Evolutionary conservation across 78 protist species (phyloP), one percentile per base, ranked within the genome.

Genomic region (Creolimax fragrantissima): DNA sequence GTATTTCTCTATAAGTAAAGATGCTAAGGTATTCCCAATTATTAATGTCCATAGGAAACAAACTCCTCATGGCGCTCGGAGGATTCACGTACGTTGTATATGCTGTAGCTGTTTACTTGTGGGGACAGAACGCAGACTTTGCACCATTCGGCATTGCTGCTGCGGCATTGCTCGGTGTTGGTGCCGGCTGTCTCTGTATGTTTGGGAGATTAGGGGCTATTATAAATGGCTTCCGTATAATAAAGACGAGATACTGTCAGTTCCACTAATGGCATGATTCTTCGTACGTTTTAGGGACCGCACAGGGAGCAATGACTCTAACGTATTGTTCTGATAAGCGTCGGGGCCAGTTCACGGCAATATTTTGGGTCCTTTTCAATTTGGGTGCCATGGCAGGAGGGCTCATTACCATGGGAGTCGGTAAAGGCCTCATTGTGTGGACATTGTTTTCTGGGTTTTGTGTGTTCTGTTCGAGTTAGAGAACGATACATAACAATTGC

Each of bases 171-270:
- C 67, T 88, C 35, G 90, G 90, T 88, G 67, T 88, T 24, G 90
- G 90, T 45, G 90, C 90, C n/a, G 90, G 90, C 43, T 24, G 11
- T n/a, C 44, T 88, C 90, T 88, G 90, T 58, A 58, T 32, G 74
- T 58, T 17, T 24, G 24, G 74, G n/a, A n/a, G n/a, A n/a, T n/a
- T n/a, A n/a, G n/a, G n/a, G n/a, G n/a, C n/a, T n/a, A n/a, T n/a
- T n/a, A n/a, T n/a, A n/a, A n/a, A n/a, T n/a, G n/a, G n/a, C n/a
- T n/a, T n/a, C n/a, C n/a, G n/a, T n/a, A n/a, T n/a, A n/a, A n/a
- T n/a, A n/a, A n/a, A n/a, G n/a, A n/a, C n/a, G n/a, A n/a, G n/a
- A n/a, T n/a, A n/a, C n/a, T n/a, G n/a, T n/a, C n/a, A n/a, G n/a
- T n/a, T n/a, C n/a, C n/a, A n/a, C n/a, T n/a, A n/a, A n/a, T n/a